Evolutionary conservation across 2,329 filamentous ascomycete genomes (phyloP), one percentile per base, ranked within the genome.

Genomic region (Didymella pinodella): DNA sequence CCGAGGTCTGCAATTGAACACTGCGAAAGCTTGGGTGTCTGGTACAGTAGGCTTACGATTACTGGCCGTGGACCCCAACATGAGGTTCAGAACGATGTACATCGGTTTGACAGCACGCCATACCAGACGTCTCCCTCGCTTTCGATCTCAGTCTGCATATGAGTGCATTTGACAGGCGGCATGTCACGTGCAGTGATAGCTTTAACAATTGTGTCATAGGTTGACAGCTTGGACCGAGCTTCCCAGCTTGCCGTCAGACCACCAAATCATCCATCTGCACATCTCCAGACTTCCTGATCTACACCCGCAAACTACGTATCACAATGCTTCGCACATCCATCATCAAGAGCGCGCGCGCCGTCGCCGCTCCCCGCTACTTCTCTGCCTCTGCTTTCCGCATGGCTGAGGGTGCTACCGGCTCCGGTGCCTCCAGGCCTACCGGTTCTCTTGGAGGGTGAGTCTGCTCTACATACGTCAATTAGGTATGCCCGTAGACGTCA

Each of bases 371-470:
- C 54, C 73, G 76, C 74, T 70, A 75, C 65, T 80, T 84, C 75
- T 78, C 78, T 55, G 71, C 75, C 58, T 75, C 77, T 40, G 69
- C 78, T 50, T 75, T 77, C 48, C 72, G 74, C 58, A 79, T 81
- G 78, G 70, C 78, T 48, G 80, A 78, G 58, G 81, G 81, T 34
- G 78, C 81, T 56, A 77, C 81, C 57, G 80, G 80, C 50, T 76
- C 77, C 29, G 80, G 77, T 46, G 51, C 72, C 22, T 74, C 78
- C 18, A 74, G 81, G 62, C 66, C 79, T 14, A 77, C 75, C 32
- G 81, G 81, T 43, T 53, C 65, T 34, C 75, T 75, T 50, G 63
- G 68, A 48, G 75, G 71, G 77, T 78, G 63, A 64, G 72, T 62
- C 38, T n/a, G 36, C 18, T 3, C 2, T 31, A 22, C 14, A 12